Base-by-base conservation (phyloP, 169 alveolate species). In the Theileria sp. region DNA sequence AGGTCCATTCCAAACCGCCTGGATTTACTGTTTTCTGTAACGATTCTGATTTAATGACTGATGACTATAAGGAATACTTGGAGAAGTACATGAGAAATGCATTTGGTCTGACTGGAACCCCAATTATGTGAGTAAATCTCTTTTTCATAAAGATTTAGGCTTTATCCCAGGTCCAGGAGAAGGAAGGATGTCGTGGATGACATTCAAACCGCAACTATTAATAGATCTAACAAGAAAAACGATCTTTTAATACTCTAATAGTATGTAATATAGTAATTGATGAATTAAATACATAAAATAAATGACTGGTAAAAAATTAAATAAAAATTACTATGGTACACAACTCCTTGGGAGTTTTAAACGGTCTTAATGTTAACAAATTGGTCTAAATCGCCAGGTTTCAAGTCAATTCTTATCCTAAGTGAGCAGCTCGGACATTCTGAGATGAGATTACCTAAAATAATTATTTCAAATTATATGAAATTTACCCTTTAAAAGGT, bases 1-100 rank as follows among this genome's bases (percentile, higher is more conserved):
- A 32, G 81, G 86, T 78, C 19, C 93, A 90, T 78, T 66, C 78
- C 64, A 84, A 82, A 67, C 94, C 94, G 44, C 94, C 94, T 0
- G 93, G 94, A 5, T 75, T 90, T 68, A 91, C 86, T 5, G 79
- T 90, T 28, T 87, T 87, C 78, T 90, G 94, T 85, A 90, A 90
- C 75, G 89, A 89, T 54, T 87, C 85, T 50, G 77, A 77, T 15
- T 73, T 83, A 38, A 70, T 82, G 75, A 86, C 91, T 50, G 66
- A 44, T 25, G 92, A 90, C 79, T 90, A 90, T 79, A 87, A 88
- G 64, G 87, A 90, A 81, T 90, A 90, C 87, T 75, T 90, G 67
- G 93, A 90, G 79, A 77, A 68, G 21, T 85, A 80, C 75, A 80
- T 90, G 66, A 49, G 94, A 19, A 86, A 82, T 13, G 74, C 92